Evolutionary conservation across 1,284 basidiomycete species (phyloP), one percentile per base, ranked within the genome.

Genomic region (Puccinia novopanici): DNA sequence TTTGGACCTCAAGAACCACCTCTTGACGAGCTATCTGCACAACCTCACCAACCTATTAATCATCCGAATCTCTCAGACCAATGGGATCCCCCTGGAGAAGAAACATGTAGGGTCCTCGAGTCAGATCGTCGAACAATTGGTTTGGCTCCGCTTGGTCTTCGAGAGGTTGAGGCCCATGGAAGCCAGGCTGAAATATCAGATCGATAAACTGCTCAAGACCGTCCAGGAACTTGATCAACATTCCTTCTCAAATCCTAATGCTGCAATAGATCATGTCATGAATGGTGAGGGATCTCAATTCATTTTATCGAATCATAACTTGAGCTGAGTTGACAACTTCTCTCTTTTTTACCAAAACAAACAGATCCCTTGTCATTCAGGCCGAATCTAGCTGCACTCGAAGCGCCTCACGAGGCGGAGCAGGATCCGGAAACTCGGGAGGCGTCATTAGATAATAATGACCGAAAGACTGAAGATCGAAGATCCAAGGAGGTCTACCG

Each of bases 281-380:
- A 91, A 94, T 83, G 93, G 93, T 92, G 84, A 82, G 87, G 84
- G 77, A 67, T 9, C 52, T 48, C 73, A n/a, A n/a, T 50, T 17
- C 13, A 52, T 42, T 42, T 42, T 40, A 40, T 12, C 15, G 4
- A n/a, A 19, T 75, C 3, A 34, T 52, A 8, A 34, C 34, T 37
- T 34, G 17, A 45, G 68, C 70, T 74, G 45, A 57, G 59, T 50
- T 45, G 15, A 22, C 24, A 13, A n/a, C n/a, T n/a, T n/a, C n/a
- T n/a, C 17, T n/a, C n/a, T 5, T 30, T 57, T 13, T 19, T n/a
- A 9, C 17, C 40, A 67, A 52, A n/a, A 37, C 40, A 1, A 74
- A 73, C 85, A 95, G 94, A 96, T 85, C 92, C 92, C 5, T 88
- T 98, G 48, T 91, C 92, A 0, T 98, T 97, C 89, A 89, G 92